Base-by-base conservation (phyloP, 768 basidiomycete genomes). In the Lenzites betulinus region DNA sequence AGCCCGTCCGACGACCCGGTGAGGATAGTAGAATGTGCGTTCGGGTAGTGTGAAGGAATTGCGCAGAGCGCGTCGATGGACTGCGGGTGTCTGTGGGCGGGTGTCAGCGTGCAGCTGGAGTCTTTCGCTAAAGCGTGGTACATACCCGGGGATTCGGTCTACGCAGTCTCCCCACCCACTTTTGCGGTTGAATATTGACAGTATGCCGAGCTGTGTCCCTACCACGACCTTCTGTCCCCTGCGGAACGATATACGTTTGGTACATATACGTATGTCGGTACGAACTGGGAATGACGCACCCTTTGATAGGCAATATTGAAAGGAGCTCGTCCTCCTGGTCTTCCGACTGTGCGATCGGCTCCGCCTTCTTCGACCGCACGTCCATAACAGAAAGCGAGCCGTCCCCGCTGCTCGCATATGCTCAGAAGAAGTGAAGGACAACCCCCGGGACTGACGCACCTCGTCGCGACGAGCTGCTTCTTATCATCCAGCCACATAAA, bases 321-420 rank as follows among this genome's bases (percentile, higher is more conserved):
- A 98, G 79, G 44, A 97, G 76, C 68, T 98, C 95, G 70, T 98
- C 95, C 68, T 97, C 95, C 71, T 98, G 95, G 76, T 96, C 92
- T 70, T 96, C 95, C 16, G 93, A 96, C 54, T 94, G 90, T 1
- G 89, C 88, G 59, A 91, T 75, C 1, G 92, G 92, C 51, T 88
- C 83, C 13, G 79, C 63, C 67, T 91, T 92, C 65, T 88, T 93
- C 18, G 91, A 87, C 59, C 95, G 85, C 25, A 95, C 84, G 66
- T 98, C 95, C 70, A 95, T 86, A 43, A 96, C 94, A 20, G 93
- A 95, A 49, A 98, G 77, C 15, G 93, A 93, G 2, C 93, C 95
- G 73, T 98, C 95, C 39, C 92, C 95, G 64, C 95, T 98, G 64
- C 43, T 25, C 30, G 28, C 2, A 1, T 35, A 51, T 50, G 47